Conservation (phyloP, 2,329 filamentous ascomycete species). For the Orbilia blumenaviensis region DNA sequence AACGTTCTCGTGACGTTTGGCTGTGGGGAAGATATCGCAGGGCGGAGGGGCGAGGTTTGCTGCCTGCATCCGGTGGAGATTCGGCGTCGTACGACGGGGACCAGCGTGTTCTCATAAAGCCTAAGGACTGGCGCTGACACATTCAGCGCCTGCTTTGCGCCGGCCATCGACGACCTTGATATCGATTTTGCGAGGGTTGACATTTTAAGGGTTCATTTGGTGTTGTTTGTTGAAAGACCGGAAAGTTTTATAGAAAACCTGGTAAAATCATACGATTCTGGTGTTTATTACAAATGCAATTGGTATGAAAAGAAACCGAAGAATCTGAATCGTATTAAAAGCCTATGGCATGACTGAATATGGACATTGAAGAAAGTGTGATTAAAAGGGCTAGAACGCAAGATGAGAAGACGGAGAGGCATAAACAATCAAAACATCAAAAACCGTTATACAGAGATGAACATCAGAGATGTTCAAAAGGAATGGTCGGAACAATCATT, state of each 20-base stretch:
- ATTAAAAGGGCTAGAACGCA: conserved; percentile 38
- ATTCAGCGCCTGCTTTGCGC: neutral
- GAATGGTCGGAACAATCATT: conserved; percentile 30
- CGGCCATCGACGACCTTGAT: conserved; percentile 22
- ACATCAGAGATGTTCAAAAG: conserved; percentile 21
- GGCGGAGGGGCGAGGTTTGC: neutral
- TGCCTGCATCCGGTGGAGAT: neutral
- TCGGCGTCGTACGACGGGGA: neutral
- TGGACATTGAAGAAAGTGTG: conserved; percentile 38
- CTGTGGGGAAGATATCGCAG: neutral
- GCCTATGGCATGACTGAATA: conserved; percentile 20
- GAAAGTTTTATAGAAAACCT: conserved; percentile 29
- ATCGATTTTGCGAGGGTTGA: conserved; percentile 35
- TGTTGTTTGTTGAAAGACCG: conserved; percentile 34
- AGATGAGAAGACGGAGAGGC: conserved; percentile 29
- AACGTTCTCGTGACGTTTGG: conserved; percentile 20
- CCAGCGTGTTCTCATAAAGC: neutral
- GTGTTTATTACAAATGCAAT: conserved; percentile 21
- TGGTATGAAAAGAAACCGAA: neutral
- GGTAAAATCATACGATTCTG: conserved; percentile 31
- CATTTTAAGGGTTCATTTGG: conserved; percentile 33
- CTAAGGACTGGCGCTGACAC: neutral
- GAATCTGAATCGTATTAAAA: conserved; percentile 38
- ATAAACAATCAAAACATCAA: conserved; percentile 36
- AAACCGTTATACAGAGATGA: conserved; percentile 31